A percentile compares a stretch with the other conserved stretches of the same genome.
These are phyloP conservation scores for Tetrahymena malaccensis DNA, from an alignment of 73 alveolate species.

Conservation along the genomic window DNA sequence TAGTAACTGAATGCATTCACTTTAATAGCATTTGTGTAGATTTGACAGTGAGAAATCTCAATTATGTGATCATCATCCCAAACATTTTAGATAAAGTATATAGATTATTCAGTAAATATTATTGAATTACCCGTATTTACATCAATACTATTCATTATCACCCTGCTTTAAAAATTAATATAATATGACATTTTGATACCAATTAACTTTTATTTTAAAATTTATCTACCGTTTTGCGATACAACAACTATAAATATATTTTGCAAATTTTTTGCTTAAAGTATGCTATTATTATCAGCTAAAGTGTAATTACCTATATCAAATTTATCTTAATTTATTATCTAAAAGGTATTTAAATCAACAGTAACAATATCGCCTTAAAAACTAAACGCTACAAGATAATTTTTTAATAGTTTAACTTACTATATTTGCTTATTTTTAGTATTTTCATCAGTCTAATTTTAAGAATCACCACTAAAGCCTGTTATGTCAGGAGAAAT, in stretches of 20 bases:
- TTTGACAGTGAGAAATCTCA: not conserved
- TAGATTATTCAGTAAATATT: not conserved
- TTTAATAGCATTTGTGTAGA: not conserved
- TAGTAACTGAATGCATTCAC: not conserved
- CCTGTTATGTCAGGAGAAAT: not conserved
- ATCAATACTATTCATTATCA: not conserved
- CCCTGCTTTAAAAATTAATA: not conserved
- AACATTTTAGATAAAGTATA: not conserved
- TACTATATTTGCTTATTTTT: not conserved
- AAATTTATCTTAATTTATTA: not conserved
- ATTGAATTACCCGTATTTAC: not conserved
- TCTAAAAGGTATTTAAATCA: not conserved
- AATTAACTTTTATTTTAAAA: not conserved
- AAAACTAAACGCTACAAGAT: not conserved
- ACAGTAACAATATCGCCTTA: not conserved
- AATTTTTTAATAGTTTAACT: not conserved
- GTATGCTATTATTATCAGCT: not conserved
- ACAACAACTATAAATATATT: not conserved
- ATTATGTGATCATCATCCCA: not conserved
- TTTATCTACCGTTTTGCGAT: not conserved
- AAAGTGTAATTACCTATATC: not conserved
- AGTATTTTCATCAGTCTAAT: not conserved
- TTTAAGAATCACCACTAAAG: not conserved
- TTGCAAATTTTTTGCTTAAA: not conserved
- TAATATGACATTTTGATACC: not conserved